These are phyloP conservation scores for Cryptococcus hybrid DNA, from an alignment of 1,284 basidiomycete genomes.

Conservation along the genomic window DNA sequence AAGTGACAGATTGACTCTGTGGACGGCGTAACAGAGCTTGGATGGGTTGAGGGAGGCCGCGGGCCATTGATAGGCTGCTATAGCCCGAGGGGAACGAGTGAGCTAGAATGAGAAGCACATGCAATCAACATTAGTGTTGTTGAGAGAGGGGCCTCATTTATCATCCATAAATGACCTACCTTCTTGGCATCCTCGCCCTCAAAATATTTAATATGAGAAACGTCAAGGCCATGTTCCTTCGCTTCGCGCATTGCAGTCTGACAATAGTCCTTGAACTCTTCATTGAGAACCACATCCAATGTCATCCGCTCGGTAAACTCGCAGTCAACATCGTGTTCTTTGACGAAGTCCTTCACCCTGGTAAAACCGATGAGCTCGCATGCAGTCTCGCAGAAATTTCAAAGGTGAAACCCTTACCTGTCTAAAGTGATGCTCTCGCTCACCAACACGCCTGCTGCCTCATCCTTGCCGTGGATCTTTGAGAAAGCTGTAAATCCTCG, in stretches of 20 bases:
- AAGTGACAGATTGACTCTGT: conserved; percentile 12
- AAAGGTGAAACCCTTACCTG: conserved; percentile 9
- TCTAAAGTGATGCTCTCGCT: conserved; percentile 22
- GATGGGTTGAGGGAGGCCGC: conserved; percentile 40
- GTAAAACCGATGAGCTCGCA: background rate
- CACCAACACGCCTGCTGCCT: conserved; percentile 27
- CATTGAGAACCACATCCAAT: conserved; percentile 31
- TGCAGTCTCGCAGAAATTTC: background rate
- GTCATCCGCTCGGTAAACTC: conserved; percentile 33
- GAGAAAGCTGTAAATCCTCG: conserved; percentile 30
- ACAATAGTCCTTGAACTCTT: conserved; percentile 28
- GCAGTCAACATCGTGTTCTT: conserved; percentile 27
- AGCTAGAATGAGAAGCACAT: background rate
- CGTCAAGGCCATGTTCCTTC: conserved; percentile 3
- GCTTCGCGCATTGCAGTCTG: conserved; percentile 17
- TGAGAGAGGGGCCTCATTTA: too few species aligned
- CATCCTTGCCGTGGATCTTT: conserved; percentile 25
- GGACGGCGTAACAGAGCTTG: conserved; percentile 31
- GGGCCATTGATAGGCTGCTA: conserved; percentile 21
- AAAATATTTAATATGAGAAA: conserved; percentile 4
- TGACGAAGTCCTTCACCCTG: conserved; percentile 29
- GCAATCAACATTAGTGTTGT: background rate
- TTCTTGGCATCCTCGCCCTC: conserved; percentile 11
- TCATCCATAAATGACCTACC: conserved; percentile 4
- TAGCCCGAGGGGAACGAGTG: conserved; percentile 2